Conservation (phyloP, 169 alveolate genomes). For the Eimeria mitis region DNA sequence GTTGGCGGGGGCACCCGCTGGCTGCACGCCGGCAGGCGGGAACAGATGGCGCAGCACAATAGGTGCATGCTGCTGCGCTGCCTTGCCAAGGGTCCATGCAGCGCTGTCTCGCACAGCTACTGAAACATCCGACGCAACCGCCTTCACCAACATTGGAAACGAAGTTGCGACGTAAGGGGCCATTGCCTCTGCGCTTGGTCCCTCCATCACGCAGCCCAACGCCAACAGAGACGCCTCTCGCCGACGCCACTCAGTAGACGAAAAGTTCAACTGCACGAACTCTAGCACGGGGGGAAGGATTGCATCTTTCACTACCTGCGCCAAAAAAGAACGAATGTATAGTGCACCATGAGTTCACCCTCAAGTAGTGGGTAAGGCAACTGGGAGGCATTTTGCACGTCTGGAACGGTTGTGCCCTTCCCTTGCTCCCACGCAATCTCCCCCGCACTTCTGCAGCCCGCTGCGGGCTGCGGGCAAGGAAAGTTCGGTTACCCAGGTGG, state of each 20-base stretch:
- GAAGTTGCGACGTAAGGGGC: slow-evolving; percentile 92
- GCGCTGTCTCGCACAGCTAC: slow-evolving; percentile 96
- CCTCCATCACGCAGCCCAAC: slow-evolving; percentile 95
- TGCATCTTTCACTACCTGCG: slow-evolving; percentile 93
- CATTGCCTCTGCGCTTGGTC: slow-evolving; percentile 94
- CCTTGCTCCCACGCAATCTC: not conserved
- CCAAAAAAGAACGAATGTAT: not conserved
- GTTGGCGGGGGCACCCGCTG: slow-evolving; percentile 22
- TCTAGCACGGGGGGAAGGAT: slow-evolving; percentile 92
- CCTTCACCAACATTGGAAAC: slow-evolving; percentile 89
- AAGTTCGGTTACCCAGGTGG: slow-evolving; percentile 89
- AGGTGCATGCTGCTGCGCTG: slow-evolving; percentile 93
- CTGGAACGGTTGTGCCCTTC: not conserved
- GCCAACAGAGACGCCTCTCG: slow-evolving; percentile 97
- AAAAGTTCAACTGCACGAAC: slow-evolving; percentile 92
- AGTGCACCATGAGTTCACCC: not conserved
- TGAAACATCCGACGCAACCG: slow-evolving; percentile 92
- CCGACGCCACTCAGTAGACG: slow-evolving; percentile 92
- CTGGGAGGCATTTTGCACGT: not conserved
- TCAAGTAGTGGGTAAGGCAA: not conserved
- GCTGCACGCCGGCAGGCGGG: slow-evolving; percentile 64
- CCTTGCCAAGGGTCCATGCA: slow-evolving; percentile 96
- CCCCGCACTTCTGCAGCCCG: not conserved
- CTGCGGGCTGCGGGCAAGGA: slow-evolving; percentile 89
- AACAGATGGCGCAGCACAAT: slow-evolving; percentile 88